Conservation (phyloP, 805 yeast species). For the Saturnispora diversa region DNA sequence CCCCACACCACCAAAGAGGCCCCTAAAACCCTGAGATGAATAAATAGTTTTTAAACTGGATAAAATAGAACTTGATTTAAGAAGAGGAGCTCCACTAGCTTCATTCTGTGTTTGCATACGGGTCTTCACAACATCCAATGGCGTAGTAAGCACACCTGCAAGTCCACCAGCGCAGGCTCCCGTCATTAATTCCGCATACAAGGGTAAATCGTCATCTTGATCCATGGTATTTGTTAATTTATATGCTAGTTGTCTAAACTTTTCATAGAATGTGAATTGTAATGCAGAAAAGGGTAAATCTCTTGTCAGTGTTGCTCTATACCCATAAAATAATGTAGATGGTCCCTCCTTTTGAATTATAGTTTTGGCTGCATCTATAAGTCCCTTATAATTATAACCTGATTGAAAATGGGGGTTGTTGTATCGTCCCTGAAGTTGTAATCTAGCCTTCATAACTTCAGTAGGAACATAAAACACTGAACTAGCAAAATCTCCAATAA, state of each 20-base stretch:
- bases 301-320: conserved; percentile 85
- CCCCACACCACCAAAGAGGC: conserved; percentile 90
- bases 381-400: conserved; percentile 81
- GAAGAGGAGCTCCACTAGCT: conserved; percentile 17
- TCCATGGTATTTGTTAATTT: conserved; percentile 16
- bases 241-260: conserved; percentile 58
- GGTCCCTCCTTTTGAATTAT: conserved; percentile 66
- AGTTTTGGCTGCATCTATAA: conserved; percentile 59
- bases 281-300: conserved; percentile 94
- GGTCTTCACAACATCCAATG: conserved; percentile 86
- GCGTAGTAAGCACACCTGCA: conserved; percentile 85
- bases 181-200: conserved; percentile 60
- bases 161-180: conserved; percentile 96
- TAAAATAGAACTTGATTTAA: conserved; percentile 38
- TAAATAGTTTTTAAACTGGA: conserved; percentile 51
- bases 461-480: conserved; percentile 89
- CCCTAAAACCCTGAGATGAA: conserved; percentile 64
- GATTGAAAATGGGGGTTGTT: conserved; percentile 72
- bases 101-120: conserved; percentile 78
- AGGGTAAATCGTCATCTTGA: conserved; percentile 34
- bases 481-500: conserved; percentile 87
- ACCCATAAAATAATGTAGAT: conserved; percentile 75
- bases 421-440: conserved; percentile 84
- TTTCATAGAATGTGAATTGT: conserved; percentile 93
- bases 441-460: conserved; percentile 86